These are phyloP conservation scores for Vickermania spadyakhi DNA, from an alignment of 208 protist genomes.

Conservation along the genomic window DNA sequence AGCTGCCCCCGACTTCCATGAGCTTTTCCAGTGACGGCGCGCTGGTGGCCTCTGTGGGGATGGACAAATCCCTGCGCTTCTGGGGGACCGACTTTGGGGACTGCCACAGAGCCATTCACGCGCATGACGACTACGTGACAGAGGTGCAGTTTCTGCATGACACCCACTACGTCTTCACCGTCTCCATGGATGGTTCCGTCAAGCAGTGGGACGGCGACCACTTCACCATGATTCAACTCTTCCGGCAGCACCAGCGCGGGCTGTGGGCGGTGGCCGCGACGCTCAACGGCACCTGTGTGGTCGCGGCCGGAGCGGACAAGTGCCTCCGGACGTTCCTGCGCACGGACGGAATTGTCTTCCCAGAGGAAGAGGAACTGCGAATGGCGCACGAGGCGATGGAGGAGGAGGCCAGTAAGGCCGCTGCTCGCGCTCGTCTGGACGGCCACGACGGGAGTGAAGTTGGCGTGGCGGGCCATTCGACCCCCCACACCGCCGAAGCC, in stretches of 20 bases:
- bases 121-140: slow-evolving; percentile 96
- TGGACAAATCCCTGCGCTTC: slow-evolving; percentile 99
- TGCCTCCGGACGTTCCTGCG: slow-evolving; percentile 76
- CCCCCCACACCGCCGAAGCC: slow-evolving; percentile 48
- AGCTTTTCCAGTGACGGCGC: slow-evolving; percentile 91
- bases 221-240: slow-evolving; percentile 84
- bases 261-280: slow-evolving; percentile 62
- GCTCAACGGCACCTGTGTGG: slow-evolving; percentile 70
- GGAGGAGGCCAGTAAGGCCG: slow-evolving; percentile 57
- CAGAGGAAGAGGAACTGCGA: slow-evolving; percentile 79
- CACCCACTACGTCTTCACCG: slow-evolving; percentile 98
- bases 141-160: slow-evolving; percentile 91
- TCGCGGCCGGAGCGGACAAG: slow-evolving; percentile 61
- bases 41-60: slow-evolving; percentile 93
- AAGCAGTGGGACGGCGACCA: slow-evolving; percentile 99
- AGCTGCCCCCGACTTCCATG: slow-evolving; percentile 93
- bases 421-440: slow-evolving; percentile 34
- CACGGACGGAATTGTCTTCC: slow-evolving; percentile 86
- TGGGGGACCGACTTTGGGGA: slow-evolving; percentile 98
- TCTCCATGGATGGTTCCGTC: slow-evolving; percentile 90
- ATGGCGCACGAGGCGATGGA: slow-evolving; percentile 85
- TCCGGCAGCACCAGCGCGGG: slow-evolving; percentile 68
- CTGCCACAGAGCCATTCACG: slow-evolving; percentile 96
- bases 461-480: slow-evolving; percentile 58
- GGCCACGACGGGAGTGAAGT: slow-evolving; percentile 29